Base-by-base conservation (phyloP, 2,329 filamentous ascomycete genomes). In the Monosporascus ibericus region DNA sequence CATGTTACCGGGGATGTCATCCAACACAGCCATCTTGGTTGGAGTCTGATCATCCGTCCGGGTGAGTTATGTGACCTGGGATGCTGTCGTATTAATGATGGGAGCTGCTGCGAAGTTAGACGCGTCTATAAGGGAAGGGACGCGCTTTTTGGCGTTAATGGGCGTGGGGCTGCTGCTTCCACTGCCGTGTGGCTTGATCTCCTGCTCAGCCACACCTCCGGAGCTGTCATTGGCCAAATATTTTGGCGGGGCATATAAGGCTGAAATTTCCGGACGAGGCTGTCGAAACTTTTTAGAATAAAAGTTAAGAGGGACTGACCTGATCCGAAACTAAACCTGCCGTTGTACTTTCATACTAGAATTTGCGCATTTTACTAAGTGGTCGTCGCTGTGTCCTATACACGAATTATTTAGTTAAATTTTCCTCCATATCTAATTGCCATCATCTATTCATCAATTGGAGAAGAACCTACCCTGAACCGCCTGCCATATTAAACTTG, bases 1-100 rank as follows among this genome's bases (percentile, higher is more conserved):
- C 50, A 81, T 62, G 53, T 63, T 73, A 17, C 70, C 67, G 25
- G 65, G 63, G 37, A 75, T 62, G n/a, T 73, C 69, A 49, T 77
- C 73, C 38, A 78, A 62, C 8, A 65, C 64, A 38, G 74, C 70
- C 75, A 78, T 79, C 52, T 20, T 62, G 50, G 48, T 20, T 62
- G 50, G 48, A 18, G 30, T 52, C 14, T 44, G 46, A 34, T 48
- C 18, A 51, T 40, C 38, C 38, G 17, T 6, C 11, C 4, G 7
- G 17, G 9, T 40, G 3, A 18, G 5, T 40, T 34, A 14, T 34
- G 9, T 34, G 30, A 34, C 30, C 30, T 34, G 11, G 25, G 47
- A 47, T 20, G 48, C 39, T 52, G 53, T 34, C 18, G 38, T 34
- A 27, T 40, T 20, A 27, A 40, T 48, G 44, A 47, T 55, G 46